Evolutionary conservation across 345 rosid genomes (phyloP).

Genomic region (Brassica rapa): DNA sequence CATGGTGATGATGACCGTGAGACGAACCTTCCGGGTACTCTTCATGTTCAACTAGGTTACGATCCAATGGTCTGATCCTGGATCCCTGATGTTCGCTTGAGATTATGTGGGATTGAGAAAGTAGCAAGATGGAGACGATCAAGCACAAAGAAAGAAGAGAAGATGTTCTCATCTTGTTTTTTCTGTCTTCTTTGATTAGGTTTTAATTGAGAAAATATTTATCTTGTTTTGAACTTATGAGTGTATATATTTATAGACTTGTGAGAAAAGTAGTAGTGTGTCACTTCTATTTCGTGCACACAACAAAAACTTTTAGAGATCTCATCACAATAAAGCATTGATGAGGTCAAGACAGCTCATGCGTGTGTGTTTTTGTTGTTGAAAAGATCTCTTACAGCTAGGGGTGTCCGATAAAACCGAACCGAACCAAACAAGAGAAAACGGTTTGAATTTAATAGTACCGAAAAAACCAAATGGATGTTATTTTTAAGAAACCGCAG

Average conservation of each 20-base stretch:
- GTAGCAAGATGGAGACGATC: constrained; percentile 30
- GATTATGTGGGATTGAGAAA: constrained; percentile 24
- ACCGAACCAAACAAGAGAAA: too few relatives aligned
- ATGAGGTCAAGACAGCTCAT: constrained; percentile 8
- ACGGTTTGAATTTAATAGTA: too few relatives aligned
- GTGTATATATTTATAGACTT: constrained; percentile 22
- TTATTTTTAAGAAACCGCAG: too few relatives aligned
- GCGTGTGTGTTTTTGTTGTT: background rate
- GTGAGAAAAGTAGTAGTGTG: background rate
- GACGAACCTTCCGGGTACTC: background rate
- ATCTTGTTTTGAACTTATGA: background rate
- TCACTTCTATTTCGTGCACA: constrained; percentile 24
- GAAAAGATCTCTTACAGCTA: background rate
- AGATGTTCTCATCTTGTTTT: constrained; percentile 20
- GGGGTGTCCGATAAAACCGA: too few relatives aligned
- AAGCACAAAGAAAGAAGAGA: constrained; percentile 35
- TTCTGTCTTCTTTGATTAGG: background rate
- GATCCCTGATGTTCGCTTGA: background rate
- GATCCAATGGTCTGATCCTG: constrained; percentile 14
- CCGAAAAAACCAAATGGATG: too few relatives aligned
- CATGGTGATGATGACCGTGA: constrained; percentile 29
- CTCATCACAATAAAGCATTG: constrained; percentile 16
- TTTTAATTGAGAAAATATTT: background rate
- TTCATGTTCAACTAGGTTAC: constrained; percentile 32
- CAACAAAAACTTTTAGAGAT: background rate